These are phyloP conservation scores for Lycium barbarum DNA, from an alignment of 257 asterid species.

Conservation along the genomic window DNA sequence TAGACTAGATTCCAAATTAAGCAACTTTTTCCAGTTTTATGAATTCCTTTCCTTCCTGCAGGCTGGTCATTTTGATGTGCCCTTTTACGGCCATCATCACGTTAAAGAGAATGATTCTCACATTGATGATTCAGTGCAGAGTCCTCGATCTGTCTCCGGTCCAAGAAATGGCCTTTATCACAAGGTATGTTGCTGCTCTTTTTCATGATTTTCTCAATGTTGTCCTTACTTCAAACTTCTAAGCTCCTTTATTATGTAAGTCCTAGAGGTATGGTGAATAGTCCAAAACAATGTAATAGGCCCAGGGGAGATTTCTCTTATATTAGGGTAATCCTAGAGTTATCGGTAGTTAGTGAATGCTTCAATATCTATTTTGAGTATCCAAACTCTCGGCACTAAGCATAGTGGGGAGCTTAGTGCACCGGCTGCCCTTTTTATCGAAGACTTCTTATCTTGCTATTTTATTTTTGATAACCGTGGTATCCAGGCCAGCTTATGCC, in stretches of 20 bases:
- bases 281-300: neutral
- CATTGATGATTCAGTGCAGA: constrained; percentile 41
- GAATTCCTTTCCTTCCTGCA: constrained; percentile 30
- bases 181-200: constrained; percentile 45
- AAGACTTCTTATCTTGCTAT: neutral
- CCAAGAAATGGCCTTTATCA: constrained; percentile 47
- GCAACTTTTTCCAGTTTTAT: neutral
- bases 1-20: neutral
- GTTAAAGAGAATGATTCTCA: constrained; percentile 39
- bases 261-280: neutral
- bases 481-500: too few relatives aligned
- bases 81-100: constrained; percentile 47
- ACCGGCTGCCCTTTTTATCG: neutral
- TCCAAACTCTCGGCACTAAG: neutral
- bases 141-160: constrained; percentile 55
- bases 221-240: neutral
- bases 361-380: neutral
- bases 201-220: neutral
- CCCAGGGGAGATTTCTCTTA: neutral
- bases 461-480: too few relatives aligned
- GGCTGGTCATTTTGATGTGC: constrained; percentile 46
- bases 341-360: neutral
- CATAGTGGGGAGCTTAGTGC: neutral
- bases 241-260: neutral
- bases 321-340: neutral